Percentiles rank a stretch among this genome's conserved stretches.
These are phyloP conservation scores for Phytophthora pseudosyringae DNA, from an alignment of 352 stramenopile genomes.

Conservation along the genomic window DNA sequence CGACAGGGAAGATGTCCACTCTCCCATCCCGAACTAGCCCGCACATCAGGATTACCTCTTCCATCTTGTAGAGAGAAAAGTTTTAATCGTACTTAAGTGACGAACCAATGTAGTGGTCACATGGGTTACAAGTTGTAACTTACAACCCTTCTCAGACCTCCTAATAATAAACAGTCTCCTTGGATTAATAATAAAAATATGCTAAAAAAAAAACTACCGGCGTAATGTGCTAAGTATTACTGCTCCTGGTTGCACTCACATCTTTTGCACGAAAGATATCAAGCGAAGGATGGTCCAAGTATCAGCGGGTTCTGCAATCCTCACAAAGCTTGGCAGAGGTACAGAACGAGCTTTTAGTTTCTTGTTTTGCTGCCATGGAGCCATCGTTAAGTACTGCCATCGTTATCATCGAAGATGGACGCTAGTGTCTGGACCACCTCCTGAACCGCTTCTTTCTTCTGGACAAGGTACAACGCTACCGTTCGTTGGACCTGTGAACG, in stretches of 20 bases:
- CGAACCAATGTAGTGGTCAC: too few relatives aligned
- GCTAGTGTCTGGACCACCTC: slow-evolving; percentile 62
- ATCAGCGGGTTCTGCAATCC: slow-evolving; percentile 18
- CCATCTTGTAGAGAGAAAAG: too few relatives aligned
- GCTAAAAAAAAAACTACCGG: too few relatives aligned
- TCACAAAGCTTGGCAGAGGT: slow-evolving; percentile 42
- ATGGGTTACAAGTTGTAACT: too few relatives aligned
- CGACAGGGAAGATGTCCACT: too few relatives aligned
- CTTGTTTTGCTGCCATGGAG: slow-evolving; percentile 1
- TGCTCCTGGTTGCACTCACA: slow-evolving; percentile 4
- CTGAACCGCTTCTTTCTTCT: slow-evolving; percentile 75
- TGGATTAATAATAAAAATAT: too few relatives aligned
- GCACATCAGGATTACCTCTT: too few relatives aligned
- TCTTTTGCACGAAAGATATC: slow-evolving; percentile 29
- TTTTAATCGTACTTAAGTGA: too few relatives aligned
- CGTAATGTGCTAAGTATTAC: too few relatives aligned
- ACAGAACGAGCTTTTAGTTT: neutral
- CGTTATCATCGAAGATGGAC: slow-evolving; percentile 53
- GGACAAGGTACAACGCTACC: slow-evolving; percentile 56
- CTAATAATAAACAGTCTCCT: too few relatives aligned
- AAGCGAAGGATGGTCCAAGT: slow-evolving; percentile 33
- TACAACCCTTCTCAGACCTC: too few relatives aligned
- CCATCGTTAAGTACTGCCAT: neutral
- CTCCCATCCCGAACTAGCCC: too few relatives aligned
- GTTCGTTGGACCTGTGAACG: neutral